Evolutionary conservation across 202 grass and related monocot species (phyloP).

Genomic region (Dendrocalamus latiflorus): DNA sequence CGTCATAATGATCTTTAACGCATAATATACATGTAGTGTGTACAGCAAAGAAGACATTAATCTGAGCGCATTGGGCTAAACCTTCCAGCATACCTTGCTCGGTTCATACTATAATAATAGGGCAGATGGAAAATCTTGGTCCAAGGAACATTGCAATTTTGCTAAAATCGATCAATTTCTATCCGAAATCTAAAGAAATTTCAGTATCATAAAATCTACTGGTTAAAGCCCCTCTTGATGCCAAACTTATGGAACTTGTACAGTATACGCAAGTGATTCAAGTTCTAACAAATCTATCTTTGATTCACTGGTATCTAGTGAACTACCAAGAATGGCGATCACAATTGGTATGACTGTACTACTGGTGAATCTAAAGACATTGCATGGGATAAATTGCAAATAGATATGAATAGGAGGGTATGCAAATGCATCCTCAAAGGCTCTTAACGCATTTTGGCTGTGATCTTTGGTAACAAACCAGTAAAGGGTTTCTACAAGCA

Average conservation of each 20-base stretch:
- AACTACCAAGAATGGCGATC: background rate
- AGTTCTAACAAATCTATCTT: background rate
- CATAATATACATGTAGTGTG: background rate
- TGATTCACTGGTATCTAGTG: background rate
- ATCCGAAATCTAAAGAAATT: background rate
- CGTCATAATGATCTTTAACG: background rate
- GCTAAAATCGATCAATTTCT: background rate
- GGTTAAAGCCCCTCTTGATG: background rate
- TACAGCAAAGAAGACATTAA: background rate
- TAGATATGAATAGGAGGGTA: background rate
- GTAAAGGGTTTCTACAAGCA: constrained; percentile 54
- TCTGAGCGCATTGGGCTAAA: background rate
- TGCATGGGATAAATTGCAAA: constrained; percentile 6
- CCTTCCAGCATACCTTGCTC: background rate
- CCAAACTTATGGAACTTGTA: background rate
- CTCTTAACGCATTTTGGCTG: background rate
- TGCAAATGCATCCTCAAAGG: background rate
- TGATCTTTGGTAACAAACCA: constrained; percentile 47
- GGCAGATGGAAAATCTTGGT: background rate
- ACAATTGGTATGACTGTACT: background rate
- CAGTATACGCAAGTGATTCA: background rate
- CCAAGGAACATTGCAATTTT: background rate
- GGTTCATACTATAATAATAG: background rate
- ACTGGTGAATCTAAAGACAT: background rate
- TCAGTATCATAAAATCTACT: background rate